Evolutionary conservation across 2,329 filamentous ascomycete genomes (phyloP).

Genomic region (Exophiala xenobiotica): DNA sequence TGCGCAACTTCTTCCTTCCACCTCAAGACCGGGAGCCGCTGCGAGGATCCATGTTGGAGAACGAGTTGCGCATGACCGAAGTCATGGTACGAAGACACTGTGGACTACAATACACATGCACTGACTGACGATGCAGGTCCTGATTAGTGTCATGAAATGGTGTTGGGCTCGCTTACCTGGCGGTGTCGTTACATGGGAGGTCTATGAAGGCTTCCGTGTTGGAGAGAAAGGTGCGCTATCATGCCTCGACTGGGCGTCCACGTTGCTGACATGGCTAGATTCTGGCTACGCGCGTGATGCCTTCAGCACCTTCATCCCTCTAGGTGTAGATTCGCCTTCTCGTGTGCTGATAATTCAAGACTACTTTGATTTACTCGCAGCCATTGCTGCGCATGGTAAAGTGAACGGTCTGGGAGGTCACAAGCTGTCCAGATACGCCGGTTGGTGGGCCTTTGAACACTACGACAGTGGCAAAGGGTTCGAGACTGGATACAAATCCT

Average conservation of each 20-base stretch:
- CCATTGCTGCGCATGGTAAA: slow-evolving; percentile 90
- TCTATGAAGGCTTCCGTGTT: slow-evolving; percentile 92
- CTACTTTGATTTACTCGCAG: slow-evolving; percentile 91
- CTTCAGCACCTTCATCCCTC: slow-evolving; percentile 92
- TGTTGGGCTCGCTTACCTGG: slow-evolving; percentile 92
- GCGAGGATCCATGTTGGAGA: slow-evolving; percentile 68
- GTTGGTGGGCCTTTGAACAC: slow-evolving; percentile 98
- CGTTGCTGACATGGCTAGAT: slow-evolving; percentile 55
- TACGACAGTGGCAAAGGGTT: slow-evolving; percentile 85
- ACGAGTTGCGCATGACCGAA: slow-evolving; percentile 89
- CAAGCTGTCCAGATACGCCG: slow-evolving; percentile 90
- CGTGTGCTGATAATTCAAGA: slow-evolving; percentile 88
- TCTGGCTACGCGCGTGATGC: slow-evolving; percentile 88
- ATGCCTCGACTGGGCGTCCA: slow-evolving; percentile 9
- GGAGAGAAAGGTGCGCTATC: slow-evolving; percentile 75
- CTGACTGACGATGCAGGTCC: slow-evolving; percentile 59
- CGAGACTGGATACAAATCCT: slow-evolving; percentile 87
- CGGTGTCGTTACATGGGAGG: slow-evolving; percentile 94
- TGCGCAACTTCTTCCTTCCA: slow-evolving; percentile 86
- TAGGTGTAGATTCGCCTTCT: slow-evolving; percentile 84
- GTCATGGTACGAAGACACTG: slow-evolving; percentile 68
- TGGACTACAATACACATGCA: slow-evolving; percentile 10
- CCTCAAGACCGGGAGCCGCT: slow-evolving; percentile 59
- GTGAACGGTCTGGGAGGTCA: slow-evolving; percentile 87
- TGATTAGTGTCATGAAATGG: slow-evolving; percentile 95